Evolutionary conservation across 257 asterid genomes (phyloP).

Genomic region (Lantana camara): DNA sequence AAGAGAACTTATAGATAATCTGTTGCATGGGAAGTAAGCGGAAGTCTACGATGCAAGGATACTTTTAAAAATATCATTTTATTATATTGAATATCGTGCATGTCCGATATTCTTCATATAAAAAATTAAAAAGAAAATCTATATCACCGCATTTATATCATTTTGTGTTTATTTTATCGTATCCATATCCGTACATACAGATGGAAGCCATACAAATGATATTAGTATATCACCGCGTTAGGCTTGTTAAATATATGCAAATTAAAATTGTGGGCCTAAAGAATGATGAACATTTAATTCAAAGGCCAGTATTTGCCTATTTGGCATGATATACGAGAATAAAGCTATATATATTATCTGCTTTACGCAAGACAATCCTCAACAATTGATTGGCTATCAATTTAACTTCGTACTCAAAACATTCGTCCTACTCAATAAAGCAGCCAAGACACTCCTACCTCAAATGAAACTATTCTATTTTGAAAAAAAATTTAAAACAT

Average conservation of each 20-base stretch:
- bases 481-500: conserved; percentile 18
- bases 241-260: conserved; percentile 18
- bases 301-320: conserved; percentile 27
- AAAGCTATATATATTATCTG: conserved; percentile 35
- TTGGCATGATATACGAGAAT: conserved; percentile 35
- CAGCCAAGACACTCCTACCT: conserved; percentile 3
- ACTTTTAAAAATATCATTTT: no score
- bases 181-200: not conserved
- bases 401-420: conserved; percentile 20
- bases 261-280: conserved; percentile 36
- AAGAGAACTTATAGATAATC: conserved; percentile 5
- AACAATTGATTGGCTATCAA: conserved; percentile 26
- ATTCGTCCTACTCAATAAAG: conserved; percentile 19
- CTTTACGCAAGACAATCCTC: conserved; percentile 50
- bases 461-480: conserved; percentile 16
- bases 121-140: no score
- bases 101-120: no score
- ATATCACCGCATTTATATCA: no score
- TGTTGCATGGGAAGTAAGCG: not conserved
- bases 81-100: no score
- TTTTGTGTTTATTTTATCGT: no score
- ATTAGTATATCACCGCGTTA: conserved; percentile 22
- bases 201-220: not conserved
- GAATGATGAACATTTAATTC: conserved; percentile 34
- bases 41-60: no score